Conservation (phyloP, 495 filamentous ascomycete species). For the Lasiosphaeria hispida region DNA sequence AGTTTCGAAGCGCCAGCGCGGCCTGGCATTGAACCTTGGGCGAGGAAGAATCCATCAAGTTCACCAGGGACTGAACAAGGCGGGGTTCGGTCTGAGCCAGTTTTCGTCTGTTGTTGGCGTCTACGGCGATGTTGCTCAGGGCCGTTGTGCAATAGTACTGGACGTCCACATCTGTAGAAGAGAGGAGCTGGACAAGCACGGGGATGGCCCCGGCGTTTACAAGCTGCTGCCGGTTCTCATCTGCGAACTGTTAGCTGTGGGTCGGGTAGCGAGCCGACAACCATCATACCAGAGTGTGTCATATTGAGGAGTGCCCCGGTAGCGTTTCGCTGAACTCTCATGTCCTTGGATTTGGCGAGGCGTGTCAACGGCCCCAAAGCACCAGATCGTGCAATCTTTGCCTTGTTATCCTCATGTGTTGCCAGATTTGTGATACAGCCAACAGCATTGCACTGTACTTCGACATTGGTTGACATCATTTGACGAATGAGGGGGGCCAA, state of each 20-base stretch:
- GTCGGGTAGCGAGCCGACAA: neutral
- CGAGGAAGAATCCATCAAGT: constrained; percentile 94
- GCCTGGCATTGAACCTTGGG: constrained; percentile 99
- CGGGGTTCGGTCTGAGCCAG: constrained; percentile 85
- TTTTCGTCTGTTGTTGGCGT: constrained; percentile 83
- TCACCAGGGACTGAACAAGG: constrained; percentile 87
- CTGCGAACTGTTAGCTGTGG: constrained; percentile 47
- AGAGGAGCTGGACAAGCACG: constrained; percentile 89
- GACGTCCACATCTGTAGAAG: constrained; percentile 89
- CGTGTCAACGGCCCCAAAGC: constrained; percentile 86
- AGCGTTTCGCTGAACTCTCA: constrained; percentile 96
- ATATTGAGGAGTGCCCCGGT: constrained; percentile 96
- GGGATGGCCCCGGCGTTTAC: constrained; percentile 96
- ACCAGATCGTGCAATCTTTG: constrained; percentile 94
- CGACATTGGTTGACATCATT: constrained; percentile 98
- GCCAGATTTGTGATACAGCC: constrained; percentile 98
- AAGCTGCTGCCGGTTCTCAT: constrained; percentile 95
- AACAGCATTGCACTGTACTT: constrained; percentile 98
- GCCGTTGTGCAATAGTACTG: constrained; percentile 99
- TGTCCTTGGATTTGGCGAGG: constrained; percentile 94
- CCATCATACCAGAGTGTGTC: constrained; percentile 85
- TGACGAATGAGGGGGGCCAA: constrained; percentile 90
- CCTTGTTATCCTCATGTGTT: constrained; percentile 98
- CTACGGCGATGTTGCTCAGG: constrained; percentile 96
- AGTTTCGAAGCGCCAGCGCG: constrained; percentile 86